Conservation (phyloP, 75 land plant species). For the Cryptomeria japonica region DNA sequence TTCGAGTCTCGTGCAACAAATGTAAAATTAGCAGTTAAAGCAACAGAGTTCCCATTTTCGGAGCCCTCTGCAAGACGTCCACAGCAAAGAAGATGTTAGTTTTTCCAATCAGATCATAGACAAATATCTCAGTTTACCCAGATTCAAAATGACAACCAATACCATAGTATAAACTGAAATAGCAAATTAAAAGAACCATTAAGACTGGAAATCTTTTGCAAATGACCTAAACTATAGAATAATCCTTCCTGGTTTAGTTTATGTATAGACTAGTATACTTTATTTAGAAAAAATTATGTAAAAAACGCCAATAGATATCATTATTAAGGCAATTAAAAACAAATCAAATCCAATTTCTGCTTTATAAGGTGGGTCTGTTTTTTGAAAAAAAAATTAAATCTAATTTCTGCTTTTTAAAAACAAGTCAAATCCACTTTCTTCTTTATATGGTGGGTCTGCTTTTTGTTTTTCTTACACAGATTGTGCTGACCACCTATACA, state of each 20-base stretch:
- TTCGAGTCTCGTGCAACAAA: constrained; percentile 94
- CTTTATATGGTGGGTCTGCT: no score
- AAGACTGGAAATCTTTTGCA: background rate
- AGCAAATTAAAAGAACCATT: background rate
- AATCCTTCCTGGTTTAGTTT: background rate
- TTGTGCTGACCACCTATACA: no score
- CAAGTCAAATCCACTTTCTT: no score
- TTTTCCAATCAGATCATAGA: background rate
- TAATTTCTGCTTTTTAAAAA: no score
- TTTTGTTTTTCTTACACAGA: no score
- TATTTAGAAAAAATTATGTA: no score
- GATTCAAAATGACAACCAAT: background rate
- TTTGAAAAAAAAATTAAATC: no score
- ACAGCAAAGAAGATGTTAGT: background rate
- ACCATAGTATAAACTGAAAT: background rate
- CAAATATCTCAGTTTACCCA: background rate
- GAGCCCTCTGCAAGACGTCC: constrained; percentile 23
- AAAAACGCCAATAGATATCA: no score
- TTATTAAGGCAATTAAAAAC: no score
- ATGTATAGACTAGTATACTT: background rate
- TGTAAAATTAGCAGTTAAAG: constrained; percentile 88
- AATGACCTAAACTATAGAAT: background rate
- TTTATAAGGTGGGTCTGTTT: no score
- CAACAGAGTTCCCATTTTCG: constrained; percentile 48
- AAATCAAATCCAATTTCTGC: no score